Evolutionary conservation across 352 stramenopile genomes (phyloP), one percentile per base, ranked within the genome.

Genomic region (Pythium chondricola): DNA sequence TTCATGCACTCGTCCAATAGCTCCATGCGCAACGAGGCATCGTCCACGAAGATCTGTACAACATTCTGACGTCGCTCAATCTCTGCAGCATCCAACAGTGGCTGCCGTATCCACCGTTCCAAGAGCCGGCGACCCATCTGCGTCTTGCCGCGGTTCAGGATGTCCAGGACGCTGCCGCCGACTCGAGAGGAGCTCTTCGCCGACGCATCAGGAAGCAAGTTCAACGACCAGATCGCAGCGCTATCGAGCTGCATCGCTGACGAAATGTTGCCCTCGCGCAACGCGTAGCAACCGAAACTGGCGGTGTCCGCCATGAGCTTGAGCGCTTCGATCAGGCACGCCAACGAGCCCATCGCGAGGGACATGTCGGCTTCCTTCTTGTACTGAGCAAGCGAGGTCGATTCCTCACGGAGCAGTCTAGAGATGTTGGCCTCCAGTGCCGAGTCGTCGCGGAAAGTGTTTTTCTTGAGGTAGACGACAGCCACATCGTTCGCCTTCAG

Each of bases 41-140:
- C 77, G 36, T 98, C 74, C 14, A 98, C 78, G 61, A 99, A 95
- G 20, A 85, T 62, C 33, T 88, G 77, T 6, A 99, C 95, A 11
- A 96, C 58, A 48, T 96, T 80, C 53, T 98, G 93, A 25, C 96
- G 83, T 22, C 62, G 62, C 18, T 77, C 50, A 54, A 99, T 98
- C 16, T 74, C 56, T 8, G 66, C 53, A 2, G 95, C 59, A 51
- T 98, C 71, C 0, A 98, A 60, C 18, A 99, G 74, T 18, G 97
- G 97, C 68, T 99, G 95, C 38, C 94, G 76, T 42, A 99, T 88
- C 97, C 97, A 99, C n/a, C 93, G 74, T 65, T 98, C 85, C 21
- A 99, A 73, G 20, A 97, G 61, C 0, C 88, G 73, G 46, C 78
- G 76, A 0, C 96, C 96, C 89, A 98, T 97, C 14, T 73, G 64